Base-by-base conservation (phyloP, 2,329 filamentous ascomycete genomes). In the Aspergillus caelatus region DNA sequence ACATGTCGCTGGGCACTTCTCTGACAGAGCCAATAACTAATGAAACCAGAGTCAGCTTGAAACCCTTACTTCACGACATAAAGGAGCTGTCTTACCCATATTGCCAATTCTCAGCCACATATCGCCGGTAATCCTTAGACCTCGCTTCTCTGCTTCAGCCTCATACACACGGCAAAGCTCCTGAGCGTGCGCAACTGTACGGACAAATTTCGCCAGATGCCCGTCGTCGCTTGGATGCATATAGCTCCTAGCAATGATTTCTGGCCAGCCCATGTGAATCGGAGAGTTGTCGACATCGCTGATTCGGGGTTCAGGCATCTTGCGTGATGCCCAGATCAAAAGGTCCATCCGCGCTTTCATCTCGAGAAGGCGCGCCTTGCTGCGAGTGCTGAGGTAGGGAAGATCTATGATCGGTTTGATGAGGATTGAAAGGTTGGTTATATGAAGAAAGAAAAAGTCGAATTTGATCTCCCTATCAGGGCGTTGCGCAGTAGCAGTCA, bases 391-490 rank as follows among this genome's bases (percentile, higher is more conserved):
- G 11, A 61, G 50, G 41, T 53, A 61, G 6, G 23, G 39, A 26
- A 57, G 53, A 28, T 23, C 11, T 4, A 61, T 11, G n/a, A 57
- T 30, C 16, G 57, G 36, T 8, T 26, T 34, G 14, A 61, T 1
- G 9, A 30, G 32, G 3, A 61, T 19, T n/a, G 60, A 21, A 32
- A 36, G 16, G 21, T 53, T 61, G 30, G 57, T 30, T 8, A 23
- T 46, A 30, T 62, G 60, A 19, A 62, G 1, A 30, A 53, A 34
- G n/a, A 43, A 62, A 30, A 58, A 62, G 43, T 62, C 60, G 28
- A 62, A 41, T 26, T 62, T 62, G 4, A 45, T 28, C 23, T 43
- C 19, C 46, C 58, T 58, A 10, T 45, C 45, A 10, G 60, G 60
- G 4, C 30, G 30, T 54, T 62, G 55, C 2, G 60, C 60, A n/a